Conservation (phyloP, 257 asterid genomes). For the Asclepias syriaca region DNA sequence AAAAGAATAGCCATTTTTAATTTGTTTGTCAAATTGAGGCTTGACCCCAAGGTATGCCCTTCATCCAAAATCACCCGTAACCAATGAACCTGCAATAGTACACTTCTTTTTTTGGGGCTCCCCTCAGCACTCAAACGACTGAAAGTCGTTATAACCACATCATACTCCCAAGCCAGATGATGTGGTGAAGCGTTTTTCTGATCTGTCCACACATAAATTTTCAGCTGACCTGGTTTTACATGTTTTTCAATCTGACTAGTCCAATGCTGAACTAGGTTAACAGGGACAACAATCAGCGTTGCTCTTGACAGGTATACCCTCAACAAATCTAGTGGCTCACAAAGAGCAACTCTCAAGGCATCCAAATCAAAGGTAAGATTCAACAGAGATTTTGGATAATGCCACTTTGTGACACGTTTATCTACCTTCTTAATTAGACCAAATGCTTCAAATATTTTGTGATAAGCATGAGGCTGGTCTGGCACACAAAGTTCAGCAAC, state of each 20-base stretch:
- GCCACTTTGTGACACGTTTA: slow-evolving; percentile 67
- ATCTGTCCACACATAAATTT: slow-evolving; percentile 83
- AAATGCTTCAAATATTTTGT: slow-evolving; percentile 75
- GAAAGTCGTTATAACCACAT: slow-evolving; percentile 89
- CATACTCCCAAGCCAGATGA: slow-evolving; percentile 92
- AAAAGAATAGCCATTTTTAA: slow-evolving; percentile 84
- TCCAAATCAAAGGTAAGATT: slow-evolving; percentile 82
- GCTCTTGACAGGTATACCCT: slow-evolving; percentile 80
- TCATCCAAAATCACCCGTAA: slow-evolving; percentile 89
- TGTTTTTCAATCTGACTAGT: slow-evolving; percentile 78
- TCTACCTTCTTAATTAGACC: slow-evolving; percentile 70
- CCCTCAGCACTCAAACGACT: slow-evolving; percentile 95
- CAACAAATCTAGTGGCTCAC: slow-evolving; percentile 74
- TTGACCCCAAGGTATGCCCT: slow-evolving; percentile 98
- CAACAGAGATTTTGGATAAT: slow-evolving; percentile 62
- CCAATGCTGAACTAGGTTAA: slow-evolving; percentile 96
- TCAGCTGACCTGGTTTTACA: slow-evolving; percentile 71
- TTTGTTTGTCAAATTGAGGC: slow-evolving; percentile 85
- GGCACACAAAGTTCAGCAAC: slow-evolving; percentile 48
- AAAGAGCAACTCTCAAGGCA: slow-evolving; percentile 79
- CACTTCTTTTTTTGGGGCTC: slow-evolving; percentile 75
- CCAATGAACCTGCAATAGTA: slow-evolving; percentile 92
- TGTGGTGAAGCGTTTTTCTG: slow-evolving; percentile 73
- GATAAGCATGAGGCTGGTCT: slow-evolving; percentile 54
- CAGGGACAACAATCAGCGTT: slow-evolving; percentile 84